Evolutionary conservation across 2,329 filamentous ascomycete genomes (phyloP).

Genomic region (Claviceps fusiformis): DNA sequence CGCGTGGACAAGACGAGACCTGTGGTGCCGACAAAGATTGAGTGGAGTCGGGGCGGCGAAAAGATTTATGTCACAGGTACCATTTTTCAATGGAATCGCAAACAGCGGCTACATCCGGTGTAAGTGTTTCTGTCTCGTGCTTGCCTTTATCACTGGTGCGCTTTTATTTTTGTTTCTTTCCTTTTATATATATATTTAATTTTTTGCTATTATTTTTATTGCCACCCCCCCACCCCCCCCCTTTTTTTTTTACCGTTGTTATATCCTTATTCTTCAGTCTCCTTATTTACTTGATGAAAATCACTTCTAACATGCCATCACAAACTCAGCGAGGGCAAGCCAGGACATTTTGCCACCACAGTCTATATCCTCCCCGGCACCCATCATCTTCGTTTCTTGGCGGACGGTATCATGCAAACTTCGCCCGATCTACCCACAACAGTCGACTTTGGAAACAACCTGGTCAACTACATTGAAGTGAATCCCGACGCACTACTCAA

Average conservation of each 20-base stretch:
- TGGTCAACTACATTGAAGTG: slow-evolving; percentile 97
- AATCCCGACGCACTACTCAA: slow-evolving; percentile 48
- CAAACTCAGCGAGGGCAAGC: slow-evolving; percentile 33
- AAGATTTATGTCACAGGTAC: slow-evolving; percentile 95
- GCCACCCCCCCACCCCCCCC: too few relatives aligned
- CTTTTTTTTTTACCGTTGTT: too few relatives aligned
- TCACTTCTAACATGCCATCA: neutral
- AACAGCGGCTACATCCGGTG: slow-evolving; percentile 76
- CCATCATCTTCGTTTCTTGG: slow-evolving; percentile 91
- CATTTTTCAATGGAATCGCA: slow-evolving; percentile 94
- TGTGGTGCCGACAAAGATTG: slow-evolving; percentile 70
- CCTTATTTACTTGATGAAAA: neutral
- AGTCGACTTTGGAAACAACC: slow-evolving; percentile 93
- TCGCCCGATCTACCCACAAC: slow-evolving; percentile 81
- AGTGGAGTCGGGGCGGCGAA: slow-evolving; percentile 73
- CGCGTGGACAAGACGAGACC: slow-evolving; percentile 61
- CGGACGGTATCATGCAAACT: slow-evolving; percentile 86
- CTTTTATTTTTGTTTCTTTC: too few relatives aligned
- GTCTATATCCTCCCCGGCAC: slow-evolving; percentile 84
- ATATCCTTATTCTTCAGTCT: too few relatives aligned
- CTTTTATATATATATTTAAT: too few relatives aligned
- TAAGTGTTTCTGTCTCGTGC: slow-evolving; percentile 35
- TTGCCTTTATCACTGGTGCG: too few relatives aligned
- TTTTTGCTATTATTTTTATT: too few relatives aligned
- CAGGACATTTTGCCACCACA: slow-evolving; percentile 58